Percentiles rank a stretch among this genome's conserved stretches.
These are phyloP conservation scores for Ganoderma sp. DNA, from an alignment of 1,284 basidiomycete species.

Conservation along the genomic window DNA sequence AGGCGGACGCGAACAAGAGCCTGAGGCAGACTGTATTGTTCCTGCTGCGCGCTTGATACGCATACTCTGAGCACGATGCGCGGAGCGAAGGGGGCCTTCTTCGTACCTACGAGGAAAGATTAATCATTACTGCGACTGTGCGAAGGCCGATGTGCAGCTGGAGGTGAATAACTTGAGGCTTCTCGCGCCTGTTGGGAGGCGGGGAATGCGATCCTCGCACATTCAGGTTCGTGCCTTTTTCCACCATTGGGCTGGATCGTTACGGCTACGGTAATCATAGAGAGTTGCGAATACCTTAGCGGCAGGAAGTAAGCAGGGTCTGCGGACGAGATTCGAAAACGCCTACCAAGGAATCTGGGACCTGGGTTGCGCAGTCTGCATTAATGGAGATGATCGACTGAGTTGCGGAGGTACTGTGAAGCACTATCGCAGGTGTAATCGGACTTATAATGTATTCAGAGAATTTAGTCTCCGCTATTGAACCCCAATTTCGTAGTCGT, in stretches of 20 bases:
- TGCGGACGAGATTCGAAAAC: too few relatives aligned
- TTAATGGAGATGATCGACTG: too few relatives aligned
- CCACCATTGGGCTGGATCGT: background rate
- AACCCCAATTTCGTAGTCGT: too few relatives aligned
- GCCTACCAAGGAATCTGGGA: too few relatives aligned
- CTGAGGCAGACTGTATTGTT: background rate
- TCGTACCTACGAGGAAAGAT: background rate
- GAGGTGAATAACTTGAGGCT: background rate
- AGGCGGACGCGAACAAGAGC: constrained; percentile 4
- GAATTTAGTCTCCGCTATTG: too few relatives aligned
- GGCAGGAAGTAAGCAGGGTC: too few relatives aligned
- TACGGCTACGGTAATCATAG: background rate
- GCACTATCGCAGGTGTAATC: too few relatives aligned
- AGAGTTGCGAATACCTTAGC: background rate
- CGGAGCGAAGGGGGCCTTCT: background rate
- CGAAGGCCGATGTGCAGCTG: background rate
- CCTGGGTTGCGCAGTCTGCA: too few relatives aligned
- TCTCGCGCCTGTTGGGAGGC: background rate
- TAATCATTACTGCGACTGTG: background rate
- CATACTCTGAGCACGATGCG: background rate
- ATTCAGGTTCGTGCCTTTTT: background rate
- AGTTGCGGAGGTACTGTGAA: too few relatives aligned
- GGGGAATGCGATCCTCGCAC: background rate
- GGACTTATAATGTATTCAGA: too few relatives aligned
- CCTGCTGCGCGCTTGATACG: constrained; percentile 2